Evolutionary conservation across 2,329 filamentous ascomycete species (phyloP).

Genomic region (Allantophomopsis cytisporea): DNA sequence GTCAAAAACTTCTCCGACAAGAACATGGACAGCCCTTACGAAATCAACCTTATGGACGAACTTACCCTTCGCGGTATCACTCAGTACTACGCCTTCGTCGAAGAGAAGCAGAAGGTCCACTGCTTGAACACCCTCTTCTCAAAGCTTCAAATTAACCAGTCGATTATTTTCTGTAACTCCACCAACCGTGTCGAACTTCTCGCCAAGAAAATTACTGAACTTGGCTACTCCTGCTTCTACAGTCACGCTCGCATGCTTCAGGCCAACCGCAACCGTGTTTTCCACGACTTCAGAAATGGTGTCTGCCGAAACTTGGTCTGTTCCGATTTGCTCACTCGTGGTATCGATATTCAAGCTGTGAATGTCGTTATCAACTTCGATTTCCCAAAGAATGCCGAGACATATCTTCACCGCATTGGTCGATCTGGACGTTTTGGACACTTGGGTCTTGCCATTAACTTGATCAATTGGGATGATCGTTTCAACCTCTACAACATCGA

Average conservation of each 20-base stretch:
- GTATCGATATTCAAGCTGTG: constrained; percentile 98
- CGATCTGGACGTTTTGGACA: constrained; percentile 95
- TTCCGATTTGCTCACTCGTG: constrained; percentile 91
- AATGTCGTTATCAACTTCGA: constrained; percentile 99
- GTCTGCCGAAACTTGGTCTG: constrained; percentile 97
- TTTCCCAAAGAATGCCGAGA: constrained; percentile 98
- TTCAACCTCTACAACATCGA: constrained; percentile 99
- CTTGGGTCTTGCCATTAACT: constrained; percentile 91
- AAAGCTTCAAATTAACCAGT: constrained; percentile 98
- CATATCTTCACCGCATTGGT: constrained; percentile 95
- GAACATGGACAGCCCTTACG: constrained; percentile 91
- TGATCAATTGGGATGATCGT: constrained; percentile 98
- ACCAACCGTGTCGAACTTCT: constrained; percentile 95
- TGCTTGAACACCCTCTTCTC: constrained; percentile 98
- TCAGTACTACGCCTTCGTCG: constrained; percentile 97
- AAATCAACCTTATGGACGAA: constrained; percentile 99
- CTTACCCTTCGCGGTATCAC: constrained; percentile 96
- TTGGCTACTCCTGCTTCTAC: constrained; percentile 99
- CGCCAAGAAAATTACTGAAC: constrained; percentile 97
- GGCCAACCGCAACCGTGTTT: constrained; percentile 91
- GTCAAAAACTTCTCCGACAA: constrained; percentile 98
- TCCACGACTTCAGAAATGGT: constrained; percentile 97
- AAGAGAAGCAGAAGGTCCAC: constrained; percentile 98
- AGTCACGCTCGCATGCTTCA: constrained; percentile 98
- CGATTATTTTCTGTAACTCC: constrained; percentile 99